Percentiles rank a stretch among this genome's conserved stretches.
These are phyloP conservation scores for Abelmoschus esculentus DNA, from an alignment of 345 rosid species.

Conservation along the genomic window DNA sequence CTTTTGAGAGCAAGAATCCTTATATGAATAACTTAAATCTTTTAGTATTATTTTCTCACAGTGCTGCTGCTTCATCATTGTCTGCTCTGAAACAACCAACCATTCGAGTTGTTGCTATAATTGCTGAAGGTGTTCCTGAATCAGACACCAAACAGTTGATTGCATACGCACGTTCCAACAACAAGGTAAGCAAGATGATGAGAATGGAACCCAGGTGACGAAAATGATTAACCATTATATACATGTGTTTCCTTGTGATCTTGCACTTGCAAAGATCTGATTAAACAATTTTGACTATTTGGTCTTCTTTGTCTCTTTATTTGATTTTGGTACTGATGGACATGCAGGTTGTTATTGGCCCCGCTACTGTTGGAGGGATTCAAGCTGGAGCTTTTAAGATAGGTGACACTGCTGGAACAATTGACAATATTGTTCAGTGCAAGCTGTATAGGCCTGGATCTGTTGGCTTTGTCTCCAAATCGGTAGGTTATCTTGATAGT, in stretches of 20 bases:
- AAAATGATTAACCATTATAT: neutral
- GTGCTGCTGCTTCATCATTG: constrained; percentile 98
- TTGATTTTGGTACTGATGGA: constrained; percentile 18
- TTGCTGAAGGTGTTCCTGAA: constrained; percentile 99
- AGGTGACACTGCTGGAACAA: constrained; percentile 98
- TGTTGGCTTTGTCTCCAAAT: constrained; percentile 95
- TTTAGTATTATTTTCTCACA: constrained; percentile 25
- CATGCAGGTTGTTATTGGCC: constrained; percentile 90
- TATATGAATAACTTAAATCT: neutral
- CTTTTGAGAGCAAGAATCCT: constrained; percentile 7
- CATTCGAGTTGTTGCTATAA: constrained; percentile 85
- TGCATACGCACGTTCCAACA: constrained; percentile 88
- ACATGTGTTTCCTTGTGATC: neutral
- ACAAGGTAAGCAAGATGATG: constrained; percentile 47
- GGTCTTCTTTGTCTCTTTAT: neutral
- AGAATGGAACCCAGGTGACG: neutral
- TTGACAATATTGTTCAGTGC: constrained; percentile 85
- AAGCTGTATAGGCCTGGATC: constrained; percentile 96
- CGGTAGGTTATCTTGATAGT: constrained; percentile 44
- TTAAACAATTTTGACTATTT: neutral
- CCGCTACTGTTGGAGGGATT: constrained; percentile 97
- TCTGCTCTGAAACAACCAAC: constrained; percentile 95
- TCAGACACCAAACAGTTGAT: constrained; percentile 87
- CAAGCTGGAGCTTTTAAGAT: constrained; percentile 99
- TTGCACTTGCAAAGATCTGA: neutral